A percentile compares a stretch with the other conserved stretches of the same genome.
These are phyloP conservation scores for Lolium rigidum DNA, from an alignment of 176 grass and related monocot genomes.

Conservation along the genomic window DNA sequence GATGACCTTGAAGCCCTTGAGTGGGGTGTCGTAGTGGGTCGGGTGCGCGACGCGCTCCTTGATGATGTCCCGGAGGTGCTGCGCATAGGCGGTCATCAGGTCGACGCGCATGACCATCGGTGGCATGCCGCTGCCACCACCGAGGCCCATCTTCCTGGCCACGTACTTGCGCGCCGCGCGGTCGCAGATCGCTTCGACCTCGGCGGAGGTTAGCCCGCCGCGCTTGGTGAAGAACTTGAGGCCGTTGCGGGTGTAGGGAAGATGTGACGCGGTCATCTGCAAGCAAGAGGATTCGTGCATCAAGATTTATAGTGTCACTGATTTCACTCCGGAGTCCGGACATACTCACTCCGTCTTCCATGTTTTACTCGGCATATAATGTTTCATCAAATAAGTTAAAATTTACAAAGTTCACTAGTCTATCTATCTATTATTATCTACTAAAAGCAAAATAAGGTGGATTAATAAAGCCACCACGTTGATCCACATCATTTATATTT, in stretches of 20 bases:
- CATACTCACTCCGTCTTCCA: too few relatives aligned
- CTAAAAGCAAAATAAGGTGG: too few relatives aligned
- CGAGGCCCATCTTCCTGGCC: constrained; percentile 54
- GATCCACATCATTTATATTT: too few relatives aligned
- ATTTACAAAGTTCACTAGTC: too few relatives aligned
- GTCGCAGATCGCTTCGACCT: constrained; percentile 73
- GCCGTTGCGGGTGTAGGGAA: constrained; percentile 90
- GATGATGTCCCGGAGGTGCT: constrained; percentile 75
- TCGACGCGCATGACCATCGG: constrained; percentile 61
- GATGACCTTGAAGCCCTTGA: constrained; percentile 69
- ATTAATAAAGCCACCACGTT: too few relatives aligned
- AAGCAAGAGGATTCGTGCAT: background rate
- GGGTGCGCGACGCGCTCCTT: constrained; percentile 74
- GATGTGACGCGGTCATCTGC: constrained; percentile 91
- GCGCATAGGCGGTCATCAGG: constrained; percentile 74
- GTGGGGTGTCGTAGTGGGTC: constrained; percentile 55
- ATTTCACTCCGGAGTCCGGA: too few relatives aligned
- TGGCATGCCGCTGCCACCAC: background rate
- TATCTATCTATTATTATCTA: too few relatives aligned
- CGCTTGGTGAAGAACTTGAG: constrained; percentile 90
- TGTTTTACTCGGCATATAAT: too few relatives aligned
- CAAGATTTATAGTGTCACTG: too few relatives aligned
- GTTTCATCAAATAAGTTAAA: too few relatives aligned
- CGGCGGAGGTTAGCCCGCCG: constrained; percentile 58
- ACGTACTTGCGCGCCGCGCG: constrained; percentile 60